Evolutionary conservation across 169 alveolate species (phyloP).

Genomic region (Plasmodium gonderi): DNA sequence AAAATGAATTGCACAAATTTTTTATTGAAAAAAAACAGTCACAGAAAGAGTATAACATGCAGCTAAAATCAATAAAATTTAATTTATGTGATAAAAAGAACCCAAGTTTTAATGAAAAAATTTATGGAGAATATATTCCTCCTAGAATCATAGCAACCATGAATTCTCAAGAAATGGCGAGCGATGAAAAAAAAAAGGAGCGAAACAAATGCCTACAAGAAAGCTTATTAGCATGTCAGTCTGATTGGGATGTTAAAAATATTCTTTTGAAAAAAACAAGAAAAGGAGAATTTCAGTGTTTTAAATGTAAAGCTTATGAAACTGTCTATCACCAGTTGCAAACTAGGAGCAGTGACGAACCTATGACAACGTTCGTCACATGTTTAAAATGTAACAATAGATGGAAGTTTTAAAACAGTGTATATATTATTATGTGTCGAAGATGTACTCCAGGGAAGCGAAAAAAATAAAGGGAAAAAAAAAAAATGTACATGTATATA

Average conservation of each 20-base stretch:
- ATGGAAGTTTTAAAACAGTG: constrained; percentile 91
- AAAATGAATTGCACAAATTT: constrained; percentile 78
- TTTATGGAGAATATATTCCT: constrained; percentile 88
- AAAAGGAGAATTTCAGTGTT: constrained; percentile 95
- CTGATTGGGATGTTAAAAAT: constrained; percentile 95
- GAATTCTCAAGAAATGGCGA: constrained; percentile 94
- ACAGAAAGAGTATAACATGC: constrained; percentile 86
- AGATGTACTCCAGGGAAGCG: too few relatives aligned
- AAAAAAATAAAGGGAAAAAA: too few relatives aligned
- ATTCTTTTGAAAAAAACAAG: constrained; percentile 77
- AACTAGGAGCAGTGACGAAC: constrained; percentile 98
- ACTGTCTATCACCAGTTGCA: constrained; percentile 95
- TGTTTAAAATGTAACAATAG: constrained; percentile 95
- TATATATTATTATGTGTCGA: too few relatives aligned
- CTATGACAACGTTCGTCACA: constrained; percentile 98
- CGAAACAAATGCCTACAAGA: constrained; percentile 86
- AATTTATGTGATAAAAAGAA: constrained; percentile 92
- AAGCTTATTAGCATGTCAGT: constrained; percentile 91
- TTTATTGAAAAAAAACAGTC: constrained; percentile 75
- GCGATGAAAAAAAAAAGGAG: constrained; percentile 92
- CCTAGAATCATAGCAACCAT: constrained; percentile 89
- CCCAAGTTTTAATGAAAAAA: constrained; percentile 88
- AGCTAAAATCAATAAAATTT: constrained; percentile 90
- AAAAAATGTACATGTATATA: background rate
- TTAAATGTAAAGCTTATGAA: constrained; percentile 92